Evolutionary conservation across 495 filamentous ascomycete genomes (phyloP).

Genomic region (Talaromyces adpressus): DNA sequence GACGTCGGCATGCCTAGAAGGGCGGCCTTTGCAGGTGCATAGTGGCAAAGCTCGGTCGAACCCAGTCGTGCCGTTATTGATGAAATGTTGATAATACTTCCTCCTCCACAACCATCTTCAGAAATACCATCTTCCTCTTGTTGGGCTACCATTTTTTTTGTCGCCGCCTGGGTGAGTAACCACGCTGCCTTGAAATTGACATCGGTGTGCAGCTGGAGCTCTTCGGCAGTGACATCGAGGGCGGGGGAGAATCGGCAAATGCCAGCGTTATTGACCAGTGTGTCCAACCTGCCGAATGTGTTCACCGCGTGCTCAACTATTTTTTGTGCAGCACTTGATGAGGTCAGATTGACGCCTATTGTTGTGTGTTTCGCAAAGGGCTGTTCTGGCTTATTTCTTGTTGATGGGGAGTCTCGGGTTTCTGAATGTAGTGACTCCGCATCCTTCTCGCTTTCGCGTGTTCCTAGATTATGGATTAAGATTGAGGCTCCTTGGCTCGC

Average conservation of each 20-base stretch:
- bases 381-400: not conserved
- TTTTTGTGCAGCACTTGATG: not conserved
- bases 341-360: not conserved
- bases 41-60: not conserved
- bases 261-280: not conserved
- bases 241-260: slow-evolving; percentile 3
- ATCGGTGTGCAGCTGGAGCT: not conserved
- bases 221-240: not conserved
- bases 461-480: not conserved
- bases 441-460: not conserved
- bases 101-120: not conserved
- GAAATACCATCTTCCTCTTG: not conserved
- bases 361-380: not conserved
- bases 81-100: not conserved
- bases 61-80: not conserved
- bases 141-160: not conserved
- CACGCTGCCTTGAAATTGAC: not conserved
- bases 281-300: not conserved
- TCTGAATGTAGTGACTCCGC: not conserved
- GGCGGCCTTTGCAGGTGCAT: not conserved
- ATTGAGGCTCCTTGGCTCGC: not conserved
- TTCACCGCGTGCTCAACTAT: not conserved
- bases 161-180: not conserved
- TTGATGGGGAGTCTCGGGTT: not conserved
- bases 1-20: not conserved